Conservation (phyloP, 208 protist species). For the Acanthamoeba healyi region DNA sequence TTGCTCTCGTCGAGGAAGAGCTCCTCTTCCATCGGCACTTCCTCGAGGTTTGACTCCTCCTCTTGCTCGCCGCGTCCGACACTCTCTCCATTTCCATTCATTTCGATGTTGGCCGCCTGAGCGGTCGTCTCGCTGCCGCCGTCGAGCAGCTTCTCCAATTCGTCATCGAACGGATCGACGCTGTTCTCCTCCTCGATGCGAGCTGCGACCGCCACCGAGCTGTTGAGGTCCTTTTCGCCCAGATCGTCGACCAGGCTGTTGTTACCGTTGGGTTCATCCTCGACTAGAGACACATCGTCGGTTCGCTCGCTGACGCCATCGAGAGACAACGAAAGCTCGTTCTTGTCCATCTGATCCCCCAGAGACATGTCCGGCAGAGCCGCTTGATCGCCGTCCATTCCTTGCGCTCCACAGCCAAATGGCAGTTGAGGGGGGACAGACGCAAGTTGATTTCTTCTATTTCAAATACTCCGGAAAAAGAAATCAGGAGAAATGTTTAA, state of each 20-base stretch:
- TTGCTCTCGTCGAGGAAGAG: background rate
- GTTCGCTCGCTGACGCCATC: too few species aligned
- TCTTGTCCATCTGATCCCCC: background rate
- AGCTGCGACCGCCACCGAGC: background rate
- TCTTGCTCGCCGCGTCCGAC: background rate
- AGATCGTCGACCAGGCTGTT: background rate
- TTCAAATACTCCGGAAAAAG: too few species aligned
- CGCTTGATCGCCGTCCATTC: background rate
- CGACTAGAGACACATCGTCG: background rate
- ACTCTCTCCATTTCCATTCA: background rate
- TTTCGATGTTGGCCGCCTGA: background rate
- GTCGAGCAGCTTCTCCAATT: constrained; percentile 15
- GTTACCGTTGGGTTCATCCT: background rate
- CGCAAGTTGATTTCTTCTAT: too few species aligned
- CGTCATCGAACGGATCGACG: background rate
- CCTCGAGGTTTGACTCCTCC: constrained; percentile 26
- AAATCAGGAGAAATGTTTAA: too few species aligned
- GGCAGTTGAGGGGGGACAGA: too few species aligned
- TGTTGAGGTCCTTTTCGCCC: background rate
- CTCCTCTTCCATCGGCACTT: constrained; percentile 40
- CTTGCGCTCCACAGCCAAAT: too few species aligned
- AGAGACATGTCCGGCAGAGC: background rate
- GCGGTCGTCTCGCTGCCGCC: background rate
- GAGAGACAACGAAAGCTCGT: too few species aligned
- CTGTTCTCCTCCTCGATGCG: constrained; percentile 18